Conservation (phyloP, 495 filamentous ascomycete genomes). For the Chaetomium cochliodes region DNA sequence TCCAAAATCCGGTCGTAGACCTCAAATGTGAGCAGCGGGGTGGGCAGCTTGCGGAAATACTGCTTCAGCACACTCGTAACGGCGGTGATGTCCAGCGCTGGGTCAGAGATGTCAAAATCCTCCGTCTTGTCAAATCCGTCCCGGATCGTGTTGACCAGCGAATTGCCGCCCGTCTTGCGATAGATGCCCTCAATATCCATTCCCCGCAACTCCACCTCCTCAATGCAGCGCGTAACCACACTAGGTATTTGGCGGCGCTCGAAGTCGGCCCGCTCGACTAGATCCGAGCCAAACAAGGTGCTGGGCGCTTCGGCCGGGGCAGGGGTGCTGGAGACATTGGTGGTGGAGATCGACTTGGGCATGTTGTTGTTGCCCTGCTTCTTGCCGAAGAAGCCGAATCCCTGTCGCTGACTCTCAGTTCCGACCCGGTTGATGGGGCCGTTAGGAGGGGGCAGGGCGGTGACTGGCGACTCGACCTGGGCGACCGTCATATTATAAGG, state of each 20-base stretch:
- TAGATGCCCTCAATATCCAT: slow-evolving; percentile 99
- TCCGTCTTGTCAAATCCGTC: slow-evolving; percentile 85
- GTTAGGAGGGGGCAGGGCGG: slow-evolving; percentile 26
- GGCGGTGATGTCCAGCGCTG: slow-evolving; percentile 89
- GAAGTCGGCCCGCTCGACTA: slow-evolving; percentile 80
- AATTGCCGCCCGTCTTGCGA: slow-evolving; percentile 89
- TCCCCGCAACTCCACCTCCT: slow-evolving; percentile 93
- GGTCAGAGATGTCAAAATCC: slow-evolving; percentile 88
- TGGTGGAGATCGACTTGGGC: slow-evolving; percentile 54
- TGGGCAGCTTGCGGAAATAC: slow-evolving; percentile 93
- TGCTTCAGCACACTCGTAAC: slow-evolving; percentile 96
- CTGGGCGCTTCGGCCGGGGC: slow-evolving; percentile 56
- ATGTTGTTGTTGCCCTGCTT: slow-evolving; percentile 34
- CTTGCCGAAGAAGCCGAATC: slow-evolving; percentile 74
- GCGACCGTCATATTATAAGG: slow-evolving; percentile 60
- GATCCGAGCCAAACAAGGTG: slow-evolving; percentile 85
- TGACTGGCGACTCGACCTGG: slow-evolving; percentile 47
- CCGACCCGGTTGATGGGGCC: slow-evolving; percentile 30
- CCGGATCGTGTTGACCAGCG: slow-evolving; percentile 80
- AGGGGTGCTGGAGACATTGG: slow-evolving; percentile 47
- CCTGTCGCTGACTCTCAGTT: slow-evolving; percentile 59
- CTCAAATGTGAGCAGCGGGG: slow-evolving; percentile 86
- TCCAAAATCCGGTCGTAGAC: slow-evolving; percentile 89
- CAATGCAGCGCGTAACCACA: slow-evolving; percentile 90
- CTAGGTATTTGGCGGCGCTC: slow-evolving; percentile 87